Conservation (phyloP, 768 basidiomycete species). For the Mycena epipterygia region DNA sequence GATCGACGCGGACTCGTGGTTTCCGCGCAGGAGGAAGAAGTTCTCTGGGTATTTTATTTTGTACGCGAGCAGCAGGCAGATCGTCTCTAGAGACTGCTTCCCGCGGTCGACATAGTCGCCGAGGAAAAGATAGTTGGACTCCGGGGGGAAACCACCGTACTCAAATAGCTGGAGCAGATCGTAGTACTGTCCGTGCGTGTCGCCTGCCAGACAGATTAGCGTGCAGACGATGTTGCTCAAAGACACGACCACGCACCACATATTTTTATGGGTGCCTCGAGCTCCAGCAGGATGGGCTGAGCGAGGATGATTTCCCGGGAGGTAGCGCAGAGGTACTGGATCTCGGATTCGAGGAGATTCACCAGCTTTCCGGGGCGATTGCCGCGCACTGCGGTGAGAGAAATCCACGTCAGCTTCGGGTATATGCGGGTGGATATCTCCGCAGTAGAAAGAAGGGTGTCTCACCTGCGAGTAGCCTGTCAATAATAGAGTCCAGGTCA, state of each 20-base stretch:
- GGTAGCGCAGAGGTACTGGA: slow-evolving; percentile 98
- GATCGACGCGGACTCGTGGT: slow-evolving; percentile 26
- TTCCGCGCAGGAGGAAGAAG: slow-evolving; percentile 17
- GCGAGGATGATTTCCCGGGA: slow-evolving; percentile 99
- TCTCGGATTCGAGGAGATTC: slow-evolving; percentile 97
- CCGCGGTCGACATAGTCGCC: slow-evolving; percentile 17
- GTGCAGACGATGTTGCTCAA: not conserved
- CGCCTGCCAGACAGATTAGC: not conserved
- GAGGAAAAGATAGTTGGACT: slow-evolving; percentile 26
- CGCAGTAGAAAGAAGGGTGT: too few species aligned
- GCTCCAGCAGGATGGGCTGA: slow-evolving; percentile 96
- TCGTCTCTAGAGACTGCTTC: not conserved
- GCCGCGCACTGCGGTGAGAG: slow-evolving; percentile 86
- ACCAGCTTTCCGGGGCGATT: slow-evolving; percentile 99
- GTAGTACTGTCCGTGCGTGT: slow-evolving; percentile 29
- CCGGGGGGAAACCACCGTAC: slow-evolving; percentile 20
- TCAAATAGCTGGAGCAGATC: slow-evolving; percentile 26
- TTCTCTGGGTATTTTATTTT: not conserved
- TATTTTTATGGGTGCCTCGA: slow-evolving; percentile 90
- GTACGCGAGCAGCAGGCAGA: not conserved
- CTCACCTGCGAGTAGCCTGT: slow-evolving; percentile 97
- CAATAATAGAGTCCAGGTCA: slow-evolving; percentile 99
- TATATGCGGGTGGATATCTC: too few species aligned
- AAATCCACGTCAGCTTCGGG: too few species aligned
- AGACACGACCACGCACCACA: not conserved